phyloP scores from a whole-genome alignment of 306 rosid species.

The Herpetospermum pedunculosum region DNA sequence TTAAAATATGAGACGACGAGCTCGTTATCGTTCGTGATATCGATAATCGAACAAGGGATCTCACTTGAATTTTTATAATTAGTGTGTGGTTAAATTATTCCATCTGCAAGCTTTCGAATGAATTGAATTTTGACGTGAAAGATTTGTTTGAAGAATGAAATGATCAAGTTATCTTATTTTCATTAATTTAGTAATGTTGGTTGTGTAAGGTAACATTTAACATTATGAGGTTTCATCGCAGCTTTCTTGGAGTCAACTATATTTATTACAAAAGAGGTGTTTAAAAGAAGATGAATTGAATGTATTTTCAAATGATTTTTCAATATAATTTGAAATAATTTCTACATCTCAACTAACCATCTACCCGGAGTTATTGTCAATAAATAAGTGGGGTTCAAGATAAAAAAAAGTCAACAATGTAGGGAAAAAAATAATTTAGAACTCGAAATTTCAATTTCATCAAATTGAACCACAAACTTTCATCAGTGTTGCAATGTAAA shows the following conservation, averaged over 20 bases:
- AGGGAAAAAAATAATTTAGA: no score
- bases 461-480: no score
- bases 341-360: background rate
- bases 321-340: background rate
- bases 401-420: no score
- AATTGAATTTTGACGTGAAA: no score
- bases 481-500: no score
- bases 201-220: background rate
- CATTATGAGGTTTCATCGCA: background rate
- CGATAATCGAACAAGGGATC: background rate
- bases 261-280: background rate
- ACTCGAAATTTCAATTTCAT: no score
- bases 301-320: background rate
- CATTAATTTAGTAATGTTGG: background rate
- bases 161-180: background rate
- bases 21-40: background rate
- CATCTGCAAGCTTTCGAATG: background rate
- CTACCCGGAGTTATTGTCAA: background rate
- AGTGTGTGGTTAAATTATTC: background rate
- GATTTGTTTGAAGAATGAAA: no score
- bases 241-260: background rate
- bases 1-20: background rate
- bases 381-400: background rate
- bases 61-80: background rate
- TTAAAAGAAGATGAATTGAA: background rate